Evolutionary conservation across 352 stramenopile species (phyloP), one percentile per base, ranked within the genome.

Genomic region (Phytophthora nicotianae): DNA sequence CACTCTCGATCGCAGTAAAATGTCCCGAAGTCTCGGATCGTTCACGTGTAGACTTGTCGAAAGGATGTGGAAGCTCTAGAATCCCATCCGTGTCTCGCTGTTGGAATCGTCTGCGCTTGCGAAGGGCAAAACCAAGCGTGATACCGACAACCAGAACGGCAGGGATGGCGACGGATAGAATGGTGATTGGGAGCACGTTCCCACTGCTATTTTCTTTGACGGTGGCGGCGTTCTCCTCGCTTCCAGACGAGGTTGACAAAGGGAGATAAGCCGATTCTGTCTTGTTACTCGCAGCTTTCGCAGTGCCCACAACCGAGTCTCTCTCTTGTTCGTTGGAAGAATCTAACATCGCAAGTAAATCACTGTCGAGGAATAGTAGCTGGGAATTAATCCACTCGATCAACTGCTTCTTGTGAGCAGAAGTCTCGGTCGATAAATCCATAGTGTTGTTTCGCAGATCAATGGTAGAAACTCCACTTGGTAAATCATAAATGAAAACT

Each of bases 361-460:
- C 20, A 14, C 69, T 78, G 60, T 89, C 71, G 26, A 79, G 24
- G 13, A 74, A 58, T 2, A 89, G 26, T 1, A 77, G 40, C 1
- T 75, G 54, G 1, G 45, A 35, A 41, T 68, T 38, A 38, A 84
- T 71, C 75, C 77, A 84, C 11, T 37, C 20, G 24, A 43, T 11
- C 8, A 89, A 56, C 2, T 59, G 54, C 17, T 62, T 50, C 40
- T 70, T 63, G 38, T 83, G 29, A 9, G 50, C 59, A 23, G 29
- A 11, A 16, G 62, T 61, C 33, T 81, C 75, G 1, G 48, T 47
- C 14, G 66, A 69, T n/a, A 89, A 64, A 6, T 66, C 49, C 2
- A 67, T 48, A 17, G 78, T 45, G 7, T 87, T 89, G 17, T 64
- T 47, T 2, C 74, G 73, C 7, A 83, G 46, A 37, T 89, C 75